A percentile compares a stretch with the other conserved stretches of the same genome.
phyloP scores from a whole-genome alignment of 2,329 filamentous ascomycete species.

The Macrophomina phaseolina region DNA sequence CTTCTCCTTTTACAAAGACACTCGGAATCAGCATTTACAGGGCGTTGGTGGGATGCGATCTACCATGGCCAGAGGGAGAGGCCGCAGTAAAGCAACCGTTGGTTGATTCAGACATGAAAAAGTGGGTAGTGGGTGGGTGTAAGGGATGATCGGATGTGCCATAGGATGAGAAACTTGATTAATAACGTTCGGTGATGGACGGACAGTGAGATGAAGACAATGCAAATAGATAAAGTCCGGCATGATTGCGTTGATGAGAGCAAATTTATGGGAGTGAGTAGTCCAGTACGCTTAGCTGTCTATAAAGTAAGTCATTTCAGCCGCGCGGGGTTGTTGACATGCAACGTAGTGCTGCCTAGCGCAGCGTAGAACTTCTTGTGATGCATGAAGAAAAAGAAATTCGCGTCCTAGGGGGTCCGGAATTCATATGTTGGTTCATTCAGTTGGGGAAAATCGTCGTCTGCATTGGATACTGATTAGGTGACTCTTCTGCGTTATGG shows the following conservation, averaged over 20 bases:
- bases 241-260: not conserved
- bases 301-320: too few relatives aligned
- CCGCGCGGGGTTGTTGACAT: too few relatives aligned
- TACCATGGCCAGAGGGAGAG: not conserved
- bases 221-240: not conserved
- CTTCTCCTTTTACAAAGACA: not conserved
- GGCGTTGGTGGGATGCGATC: slow-evolving; percentile 23
- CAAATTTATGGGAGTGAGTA: not conserved
- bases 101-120: not conserved
- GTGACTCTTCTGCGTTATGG: too few relatives aligned
- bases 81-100: not conserved
- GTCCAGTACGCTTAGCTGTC: too few relatives aligned
- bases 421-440: too few relatives aligned
- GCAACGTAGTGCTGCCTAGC: too few relatives aligned
- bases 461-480: too few relatives aligned
- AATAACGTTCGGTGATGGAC: not conserved
- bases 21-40: slow-evolving; percentile 22
- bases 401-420: too few relatives aligned
- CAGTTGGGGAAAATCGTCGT: too few relatives aligned
- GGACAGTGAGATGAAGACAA: not conserved
- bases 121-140: not conserved
- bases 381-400: too few relatives aligned
- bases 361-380: too few relatives aligned
- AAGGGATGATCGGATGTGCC: not conserved
- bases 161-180: not conserved